Evolutionary conservation across 2,329 filamentous ascomycete genomes (phyloP).

Genomic region (Pyricularia pennisetigena): DNA sequence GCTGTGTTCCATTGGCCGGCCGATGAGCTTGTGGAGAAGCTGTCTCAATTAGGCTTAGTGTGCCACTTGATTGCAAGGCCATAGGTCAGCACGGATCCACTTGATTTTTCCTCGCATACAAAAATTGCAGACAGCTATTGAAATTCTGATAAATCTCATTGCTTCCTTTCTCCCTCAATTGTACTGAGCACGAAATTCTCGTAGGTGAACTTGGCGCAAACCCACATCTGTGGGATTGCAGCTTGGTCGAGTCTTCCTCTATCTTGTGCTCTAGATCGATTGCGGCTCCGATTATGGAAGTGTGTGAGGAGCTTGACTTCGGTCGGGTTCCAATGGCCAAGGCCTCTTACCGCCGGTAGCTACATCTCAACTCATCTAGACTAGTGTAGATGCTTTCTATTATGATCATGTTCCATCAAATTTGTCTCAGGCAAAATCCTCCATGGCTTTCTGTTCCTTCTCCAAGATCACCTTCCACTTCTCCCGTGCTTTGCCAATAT

Average conservation of each 20-base stretch:
- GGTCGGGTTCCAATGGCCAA: conserved; percentile 41
- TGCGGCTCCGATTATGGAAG: conserved; percentile 61
- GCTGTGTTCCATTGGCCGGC: neutral
- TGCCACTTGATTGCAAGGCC: neutral
- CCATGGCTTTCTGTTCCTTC: conserved; percentile 15
- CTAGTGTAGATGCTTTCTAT: neutral
- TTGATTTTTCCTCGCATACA: neutral
- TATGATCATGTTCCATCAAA: neutral
- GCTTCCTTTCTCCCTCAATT: conserved; percentile 37
- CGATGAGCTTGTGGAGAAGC: neutral
- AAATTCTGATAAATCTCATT: conserved; percentile 14
- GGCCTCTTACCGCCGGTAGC: conserved; percentile 68
- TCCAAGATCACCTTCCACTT: conserved; percentile 12
- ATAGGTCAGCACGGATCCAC: neutral
- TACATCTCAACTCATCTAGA: conserved; percentile 32
- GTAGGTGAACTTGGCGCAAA: conserved; percentile 54
- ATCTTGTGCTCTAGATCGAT: conserved; percentile 59
- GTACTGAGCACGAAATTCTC: conserved; percentile 60
- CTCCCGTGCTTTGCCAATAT: conserved; percentile 13
- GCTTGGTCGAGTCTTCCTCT: conserved; percentile 58
- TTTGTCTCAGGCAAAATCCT: conserved; percentile 12
- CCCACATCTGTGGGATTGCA: conserved; percentile 23
- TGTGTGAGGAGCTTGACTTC: conserved; percentile 45
- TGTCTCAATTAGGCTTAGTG: neutral
- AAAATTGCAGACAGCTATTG: neutral